Evolutionary conservation across 2,329 filamentous ascomycete genomes (phyloP), one percentile per base, ranked within the genome.

Genomic region (Botryotinia calthae): DNA sequence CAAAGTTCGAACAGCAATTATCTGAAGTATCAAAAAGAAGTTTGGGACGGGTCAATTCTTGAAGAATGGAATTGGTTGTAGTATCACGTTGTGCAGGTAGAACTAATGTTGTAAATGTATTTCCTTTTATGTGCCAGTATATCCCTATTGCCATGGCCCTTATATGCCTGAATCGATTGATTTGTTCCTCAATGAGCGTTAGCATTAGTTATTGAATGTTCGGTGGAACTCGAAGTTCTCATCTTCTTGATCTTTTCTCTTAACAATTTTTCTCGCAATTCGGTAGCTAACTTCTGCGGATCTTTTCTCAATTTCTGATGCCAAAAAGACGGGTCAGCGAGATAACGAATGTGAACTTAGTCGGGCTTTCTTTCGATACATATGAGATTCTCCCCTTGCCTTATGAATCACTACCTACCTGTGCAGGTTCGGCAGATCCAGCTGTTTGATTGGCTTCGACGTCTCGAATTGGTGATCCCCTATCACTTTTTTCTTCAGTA

Each of bases 221-320:
- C 76, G 72, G 76, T 72, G 70, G 70, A 82, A 80, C 82, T 85
- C 78, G 83, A 85, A 81, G 82, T 84, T 83, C 85, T 86, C 85
- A 86, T 86, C 83, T 86, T 85, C 82, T 85, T 86, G 76, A 87
- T 86, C 79, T 83, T 84, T 76, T 87, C 85, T 79, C 83, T 84
- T n/a, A 87, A 80, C 78, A 87, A 82, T 78, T 82, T 84, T 79
- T 87, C 86, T 74, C 84, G 82, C 73, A 84, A 80, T 77, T 86
- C 82, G 76, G 82, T 86, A 73, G 84, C 82, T 76, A 82, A 79
- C 75, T 82, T 82, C 74, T 84, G 82, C 65, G 81, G 80, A 70
- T 81, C 82, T 79, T 83, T 81, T 72, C 74, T 72, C 70, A 59
- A 42, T n/a, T 67, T 79, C 79, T 80, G 78, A 73, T 68, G 74